A percentile compares a stretch with the other conserved stretches of the same genome.
Conservation (phyloP, 441 rosid genomes). For the Populus tomentosa region DNA sequence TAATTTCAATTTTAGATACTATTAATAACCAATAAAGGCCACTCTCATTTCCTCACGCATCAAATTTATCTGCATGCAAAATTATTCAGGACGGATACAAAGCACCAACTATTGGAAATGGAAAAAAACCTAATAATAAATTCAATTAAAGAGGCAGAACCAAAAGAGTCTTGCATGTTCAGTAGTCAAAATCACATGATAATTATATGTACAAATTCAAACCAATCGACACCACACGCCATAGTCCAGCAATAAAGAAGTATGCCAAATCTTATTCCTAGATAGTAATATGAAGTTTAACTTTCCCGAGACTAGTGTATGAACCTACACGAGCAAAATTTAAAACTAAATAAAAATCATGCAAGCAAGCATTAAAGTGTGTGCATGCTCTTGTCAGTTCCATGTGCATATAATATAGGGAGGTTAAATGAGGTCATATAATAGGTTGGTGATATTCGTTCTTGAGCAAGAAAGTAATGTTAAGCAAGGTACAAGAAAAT, state of each 20-base stretch:
- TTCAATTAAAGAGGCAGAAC: neutral
- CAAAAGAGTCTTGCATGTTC: neutral
- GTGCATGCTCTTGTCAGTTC: neutral
- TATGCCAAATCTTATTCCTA: neutral
- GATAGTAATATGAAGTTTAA: neutral
- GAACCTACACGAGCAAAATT: neutral
- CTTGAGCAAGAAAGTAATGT: neutral
- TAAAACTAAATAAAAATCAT: neutral
- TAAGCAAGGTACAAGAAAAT: neutral
- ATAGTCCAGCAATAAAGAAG: neutral
- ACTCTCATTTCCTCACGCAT: neutral
- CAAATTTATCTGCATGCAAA: neutral
- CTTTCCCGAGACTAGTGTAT: neutral
- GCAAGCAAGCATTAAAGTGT: neutral
- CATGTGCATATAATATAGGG: neutral
- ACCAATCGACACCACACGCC: neutral
- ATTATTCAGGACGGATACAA: neutral
- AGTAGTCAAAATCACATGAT: neutral
- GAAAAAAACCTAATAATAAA: neutral
- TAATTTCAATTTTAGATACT: slow-evolving; percentile 1
- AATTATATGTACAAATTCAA: neutral
- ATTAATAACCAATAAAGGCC: neutral
- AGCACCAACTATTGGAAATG: too few relatives aligned
- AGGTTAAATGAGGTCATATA: neutral
- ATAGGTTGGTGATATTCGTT: neutral